Conservation (phyloP, 441 rosid genomes). For the Dalechampia spathulata region DNA sequence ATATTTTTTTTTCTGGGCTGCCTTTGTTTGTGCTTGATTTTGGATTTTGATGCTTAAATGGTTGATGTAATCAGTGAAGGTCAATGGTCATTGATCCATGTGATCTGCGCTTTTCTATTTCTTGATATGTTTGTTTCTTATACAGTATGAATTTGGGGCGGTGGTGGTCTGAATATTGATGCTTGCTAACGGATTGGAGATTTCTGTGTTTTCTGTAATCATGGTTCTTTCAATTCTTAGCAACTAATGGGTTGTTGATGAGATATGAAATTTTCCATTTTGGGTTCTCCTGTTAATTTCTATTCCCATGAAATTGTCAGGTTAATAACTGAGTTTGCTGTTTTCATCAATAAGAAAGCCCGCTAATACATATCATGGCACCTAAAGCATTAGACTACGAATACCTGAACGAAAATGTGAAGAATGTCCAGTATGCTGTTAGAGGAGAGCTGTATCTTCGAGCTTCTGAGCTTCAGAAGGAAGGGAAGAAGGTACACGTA, state of each 20-base stretch:
- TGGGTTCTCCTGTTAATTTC: background rate
- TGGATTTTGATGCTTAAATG: background rate
- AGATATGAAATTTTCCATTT: no score
- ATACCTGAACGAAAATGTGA: slow-evolving; percentile 73
- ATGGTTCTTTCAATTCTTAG: no score
- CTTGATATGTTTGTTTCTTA: background rate
- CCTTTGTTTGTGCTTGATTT: background rate
- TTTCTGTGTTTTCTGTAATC: no score
- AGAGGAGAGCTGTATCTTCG: slow-evolving; percentile 97
- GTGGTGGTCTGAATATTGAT: background rate
- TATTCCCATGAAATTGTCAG: slow-evolving; percentile 7
- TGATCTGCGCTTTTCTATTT: no score
- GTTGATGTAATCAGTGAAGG: background rate
- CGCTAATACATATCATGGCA: slow-evolving; percentile 39
- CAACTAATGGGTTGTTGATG: background rate
- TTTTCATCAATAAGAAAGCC: slow-evolving; percentile 8
- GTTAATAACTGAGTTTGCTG: slow-evolving; percentile 7
- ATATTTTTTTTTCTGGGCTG: background rate
- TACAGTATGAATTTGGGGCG: background rate
- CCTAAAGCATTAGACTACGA: slow-evolving; percentile 67
- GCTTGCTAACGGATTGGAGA: background rate
- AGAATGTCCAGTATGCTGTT: slow-evolving; percentile 92
- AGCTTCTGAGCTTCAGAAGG: slow-evolving; percentile 97
- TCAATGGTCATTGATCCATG: background rate
- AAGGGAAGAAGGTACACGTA: slow-evolving; percentile 76